Base-by-base conservation (phyloP, 345 rosid genomes). In the Abelmoschus esculentus region DNA sequence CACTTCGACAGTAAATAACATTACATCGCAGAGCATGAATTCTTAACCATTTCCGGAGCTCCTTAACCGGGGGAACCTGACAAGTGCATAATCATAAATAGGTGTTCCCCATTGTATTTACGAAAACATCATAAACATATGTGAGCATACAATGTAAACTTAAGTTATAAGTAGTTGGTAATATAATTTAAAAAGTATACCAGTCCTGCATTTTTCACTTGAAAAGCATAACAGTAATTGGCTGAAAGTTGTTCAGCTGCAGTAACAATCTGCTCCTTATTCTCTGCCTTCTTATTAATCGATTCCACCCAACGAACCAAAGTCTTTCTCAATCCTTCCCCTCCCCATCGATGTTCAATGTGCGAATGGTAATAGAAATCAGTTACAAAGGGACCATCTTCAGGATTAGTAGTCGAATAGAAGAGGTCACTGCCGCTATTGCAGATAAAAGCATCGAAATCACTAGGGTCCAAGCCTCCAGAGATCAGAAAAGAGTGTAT, bases 301-400 rank as follows among this genome's bases (percentile, higher is more conserved):
- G 87, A 81, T 77, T 87, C 57, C 28, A 86, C 91, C 99, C 99
- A 96, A 54, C 96, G 93, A 67, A 96, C 83, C 80, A 96, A 70
- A 75, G 98, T 89, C 81, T 90, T 96, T 81, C 98, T 89, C 69
- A 96, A 67, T 38, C 97, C 98, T 84, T 34, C 99, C 74, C 97
- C 99, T 70, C 99, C 99, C 99, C 99, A 96, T 14, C 96, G 90
- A 66, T 96, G 89, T 66, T 96, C 98, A 26, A 89, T 81, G 74
- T 96, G 99, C 92, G 32, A 96, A 63, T 96, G 98, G 80, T 96
- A 96, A 82, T 96, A 89, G 58, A 92, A 89, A 85, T 96, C 62
- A 29, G 85, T 75, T 63, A 87, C 93, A 40, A 87, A 92, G 11
- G 92, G 88, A 72, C 82, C 83, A 55, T 83, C 95, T 66, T 89